Evolutionary conservation across 306 rosid species (phyloP), one percentile per base, ranked within the genome.

Genomic region (Sicyos baderoa): DNA sequence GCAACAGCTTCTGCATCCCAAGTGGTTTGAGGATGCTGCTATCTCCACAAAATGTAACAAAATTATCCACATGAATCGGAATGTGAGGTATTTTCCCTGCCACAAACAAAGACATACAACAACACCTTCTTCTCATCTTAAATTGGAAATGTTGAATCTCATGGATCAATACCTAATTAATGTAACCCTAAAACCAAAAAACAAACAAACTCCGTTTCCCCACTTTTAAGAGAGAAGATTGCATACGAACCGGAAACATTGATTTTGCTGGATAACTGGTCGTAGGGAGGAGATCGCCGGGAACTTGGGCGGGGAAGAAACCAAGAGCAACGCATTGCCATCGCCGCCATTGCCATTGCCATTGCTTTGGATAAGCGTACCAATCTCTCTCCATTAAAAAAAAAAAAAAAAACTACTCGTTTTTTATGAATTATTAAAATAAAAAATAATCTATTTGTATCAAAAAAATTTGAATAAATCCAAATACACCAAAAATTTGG

Each of bases 291-390:
- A 81, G 80, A 71, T 32, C 58, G 81, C 21, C 66, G 29, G 69
- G 77, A 59, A 83, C 54, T 72, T 15, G 83, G 78, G 55, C 60
- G 86, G 23, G 86, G 64, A 76, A 72, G 74, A 72, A 86, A 82
- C 74, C 80, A 80, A 27, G 87, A 79, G 80, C 89, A 84, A 55
- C 86, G 96, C 79, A 84, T 69, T 16, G 75, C 58, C 69, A 79
- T 82, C 76, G n/a, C n/a, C n/a, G n/a, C n/a, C n/a, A n/a, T n/a
- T n/a, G 96, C 91, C 96, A 91, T 91, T 49, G 83, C 13, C 35
- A 29, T 29, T 4, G 35, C 35, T 76, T 52, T 54, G 84, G 80
- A 77, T 70, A 81, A 76, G 60, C 71, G 77, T 49, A 42, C 42
- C 72, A 9, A 19, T 44, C 17, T 44, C 70, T 64, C 49, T n/a